A percentile compares a stretch with the other conserved stretches of the same genome.
phyloP scores from a whole-genome alignment of 805 yeast genomes.

The Kuraishia borneana region DNA sequence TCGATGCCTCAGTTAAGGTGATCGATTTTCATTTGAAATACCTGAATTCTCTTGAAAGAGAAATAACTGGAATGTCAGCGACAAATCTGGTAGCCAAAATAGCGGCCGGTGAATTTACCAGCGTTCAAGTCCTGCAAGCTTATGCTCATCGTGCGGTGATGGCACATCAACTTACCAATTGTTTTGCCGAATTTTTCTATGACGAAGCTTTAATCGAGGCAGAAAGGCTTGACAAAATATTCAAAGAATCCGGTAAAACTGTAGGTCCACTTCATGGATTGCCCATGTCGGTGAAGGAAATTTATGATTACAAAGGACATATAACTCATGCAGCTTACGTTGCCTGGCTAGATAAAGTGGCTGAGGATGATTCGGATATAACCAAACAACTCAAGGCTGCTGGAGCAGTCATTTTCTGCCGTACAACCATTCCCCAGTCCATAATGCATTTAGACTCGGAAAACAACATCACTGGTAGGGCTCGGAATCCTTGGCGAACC shows the following conservation, averaged over 20 bases:
- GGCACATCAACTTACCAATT: conserved; percentile 38
- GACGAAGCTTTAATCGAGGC: conserved; percentile 38
- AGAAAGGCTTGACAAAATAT: conserved; percentile 38
- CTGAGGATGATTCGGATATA: conserved; percentile 45
- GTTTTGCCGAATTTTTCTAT: conserved; percentile 32
- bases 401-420: conserved; percentile 36
- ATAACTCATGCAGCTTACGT: conserved; percentile 40
- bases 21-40: no score
- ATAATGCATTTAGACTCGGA: conserved; percentile 39
- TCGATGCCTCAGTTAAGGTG: no score
- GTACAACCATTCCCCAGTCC: conserved; percentile 52
- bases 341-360: conserved; percentile 31
- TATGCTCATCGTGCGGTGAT: conserved; percentile 36
- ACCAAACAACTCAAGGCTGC: conserved; percentile 37
- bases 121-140: no score
- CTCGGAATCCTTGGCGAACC: conserved; percentile 25
- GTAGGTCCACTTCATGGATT: conserved; percentile 53
- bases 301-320: conserved; percentile 38
- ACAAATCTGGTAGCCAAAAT: no score
- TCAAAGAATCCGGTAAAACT: conserved; percentile 29
- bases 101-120: no score
- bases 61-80: no score
- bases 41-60: no score
- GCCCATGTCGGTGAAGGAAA: conserved; percentile 54
- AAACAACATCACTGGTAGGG: conserved; percentile 22